These are phyloP conservation scores for Tolypocladium cylindrosporum DNA, from an alignment of 2,329 filamentous ascomycete species.

Conservation along the genomic window DNA sequence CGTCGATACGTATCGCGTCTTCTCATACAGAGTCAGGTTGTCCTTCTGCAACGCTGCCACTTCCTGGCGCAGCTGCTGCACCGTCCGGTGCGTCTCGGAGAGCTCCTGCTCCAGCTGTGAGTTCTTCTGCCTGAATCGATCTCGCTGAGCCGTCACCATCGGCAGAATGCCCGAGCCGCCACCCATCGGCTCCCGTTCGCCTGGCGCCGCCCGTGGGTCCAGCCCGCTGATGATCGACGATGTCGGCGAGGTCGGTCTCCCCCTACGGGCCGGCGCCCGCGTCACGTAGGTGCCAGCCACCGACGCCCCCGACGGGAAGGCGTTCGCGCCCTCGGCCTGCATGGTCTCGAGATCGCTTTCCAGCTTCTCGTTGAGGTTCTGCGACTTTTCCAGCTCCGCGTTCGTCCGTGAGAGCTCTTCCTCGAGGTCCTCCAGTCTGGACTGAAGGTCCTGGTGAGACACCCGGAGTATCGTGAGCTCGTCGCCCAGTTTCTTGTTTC, in stretches of 20 bases:
- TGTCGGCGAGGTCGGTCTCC: slow-evolving; percentile 71
- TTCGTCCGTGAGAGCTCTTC: slow-evolving; percentile 77
- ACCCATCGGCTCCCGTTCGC: slow-evolving; percentile 53
- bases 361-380: slow-evolving; percentile 75
- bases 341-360: slow-evolving; percentile 86
- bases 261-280: slow-evolving; percentile 48
- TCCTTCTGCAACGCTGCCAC: slow-evolving; percentile 89
- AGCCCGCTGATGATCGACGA: slow-evolving; percentile 99
- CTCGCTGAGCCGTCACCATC: slow-evolving; percentile 96
- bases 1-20: slow-evolving; percentile 90
- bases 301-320: slow-evolving; percentile 81
- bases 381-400: slow-evolving; percentile 75
- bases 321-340: slow-evolving; percentile 74
- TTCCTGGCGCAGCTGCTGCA: slow-evolving; percentile 82
- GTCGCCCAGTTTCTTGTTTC: slow-evolving; percentile 94
- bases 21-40: slow-evolving; percentile 93
- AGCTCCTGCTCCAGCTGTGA: slow-evolving; percentile 82
- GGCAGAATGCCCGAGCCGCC: slow-evolving; percentile 82
- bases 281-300: slow-evolving; percentile 85
- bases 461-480: slow-evolving; percentile 88
- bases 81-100: slow-evolving; percentile 69
- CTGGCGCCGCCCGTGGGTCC: slow-evolving; percentile 48
- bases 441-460: slow-evolving; percentile 85
- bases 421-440: slow-evolving; percentile 67
- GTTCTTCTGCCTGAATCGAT: slow-evolving; percentile 97